Evolutionary conservation across 495 filamentous ascomycete species (phyloP).

Genomic region (Talaromyces nanjingensis): DNA sequence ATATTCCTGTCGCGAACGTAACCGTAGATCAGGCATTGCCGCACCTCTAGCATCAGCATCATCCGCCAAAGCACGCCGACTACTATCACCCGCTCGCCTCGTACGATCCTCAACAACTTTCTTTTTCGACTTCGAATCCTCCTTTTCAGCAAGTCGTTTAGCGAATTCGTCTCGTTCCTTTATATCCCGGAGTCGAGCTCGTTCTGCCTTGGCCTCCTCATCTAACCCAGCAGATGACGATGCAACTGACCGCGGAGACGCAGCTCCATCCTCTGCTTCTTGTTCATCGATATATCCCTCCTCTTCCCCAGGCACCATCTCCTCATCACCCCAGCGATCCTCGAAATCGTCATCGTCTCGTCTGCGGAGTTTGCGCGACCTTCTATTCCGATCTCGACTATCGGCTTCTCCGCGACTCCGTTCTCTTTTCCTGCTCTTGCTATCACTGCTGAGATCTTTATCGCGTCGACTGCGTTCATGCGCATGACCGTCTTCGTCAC

Average conservation of each 20-base stretch:
- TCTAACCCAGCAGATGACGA: conserved; percentile 45
- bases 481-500: background rate
- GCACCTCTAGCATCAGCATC: conserved; percentile 54
- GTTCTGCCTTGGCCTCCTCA: conserved; percentile 49
- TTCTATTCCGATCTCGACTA: conserved; percentile 38
- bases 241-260: conserved; percentile 34
- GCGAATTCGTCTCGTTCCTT: conserved; percentile 70
- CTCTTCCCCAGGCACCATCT: conserved; percentile 33
- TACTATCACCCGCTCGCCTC: conserved; percentile 50
- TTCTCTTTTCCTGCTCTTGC: conserved; percentile 30
- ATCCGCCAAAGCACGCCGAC: conserved; percentile 56
- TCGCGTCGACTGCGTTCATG: conserved; percentile 19
- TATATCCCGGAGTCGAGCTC: conserved; percentile 54
- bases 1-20: conserved; percentile 86
- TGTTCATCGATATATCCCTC: conserved; percentile 36
- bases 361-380: conserved; percentile 46
- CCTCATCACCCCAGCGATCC: conserved; percentile 76
- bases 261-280: conserved; percentile 34
- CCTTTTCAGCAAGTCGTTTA: conserved; percentile 61
- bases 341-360: conserved; percentile 54
- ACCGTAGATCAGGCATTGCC: conserved; percentile 67
- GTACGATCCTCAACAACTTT: conserved; percentile 66
- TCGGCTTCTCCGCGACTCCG: conserved; percentile 34
- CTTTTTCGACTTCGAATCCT: conserved; percentile 66
- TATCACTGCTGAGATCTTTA: conserved; percentile 23